phyloP scores from a whole-genome alignment of 352 stramenopile genomes.

The Phytophthora melonis region DNA sequence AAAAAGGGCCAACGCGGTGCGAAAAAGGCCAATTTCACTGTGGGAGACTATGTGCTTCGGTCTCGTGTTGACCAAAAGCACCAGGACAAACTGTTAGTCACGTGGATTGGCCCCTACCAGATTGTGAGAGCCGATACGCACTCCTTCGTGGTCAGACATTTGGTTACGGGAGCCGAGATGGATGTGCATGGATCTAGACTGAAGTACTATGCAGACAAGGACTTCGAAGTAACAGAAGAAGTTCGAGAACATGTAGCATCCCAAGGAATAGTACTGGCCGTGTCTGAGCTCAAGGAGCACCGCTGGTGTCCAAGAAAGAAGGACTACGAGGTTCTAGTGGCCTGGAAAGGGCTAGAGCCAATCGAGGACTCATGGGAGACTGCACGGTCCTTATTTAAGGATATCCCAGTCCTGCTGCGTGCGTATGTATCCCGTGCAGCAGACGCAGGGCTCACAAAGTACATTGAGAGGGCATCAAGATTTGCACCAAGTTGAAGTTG shows the following conservation, averaged over 20 bases:
- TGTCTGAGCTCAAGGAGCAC: constrained; percentile 8
- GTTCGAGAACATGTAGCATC: constrained; percentile 26
- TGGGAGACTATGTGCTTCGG: no score
- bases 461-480: background rate
- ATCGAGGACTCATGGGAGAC: background rate
- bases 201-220: constrained; percentile 41
- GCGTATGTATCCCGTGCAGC: background rate
- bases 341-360: background rate
- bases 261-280: constrained; percentile 28
- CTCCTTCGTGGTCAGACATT: constrained; percentile 27
- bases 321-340: background rate
- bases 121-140: constrained; percentile 24
- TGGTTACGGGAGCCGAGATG: constrained; percentile 13
- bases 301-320: background rate
- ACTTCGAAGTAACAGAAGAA: constrained; percentile 34
- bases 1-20: constrained; percentile 6
- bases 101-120: constrained; percentile 39
- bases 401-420: background rate
- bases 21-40: constrained; percentile 24
- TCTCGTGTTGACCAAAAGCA: no score
- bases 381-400: background rate
- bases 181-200: constrained; percentile 35
- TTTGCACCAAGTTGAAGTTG: background rate
- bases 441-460: background rate
- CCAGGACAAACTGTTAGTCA: no score